Evolutionary conservation across 2,329 filamentous ascomycete species (phyloP), one percentile per base, ranked within the genome.

Genomic region (Colletotrichum australisinense): DNA sequence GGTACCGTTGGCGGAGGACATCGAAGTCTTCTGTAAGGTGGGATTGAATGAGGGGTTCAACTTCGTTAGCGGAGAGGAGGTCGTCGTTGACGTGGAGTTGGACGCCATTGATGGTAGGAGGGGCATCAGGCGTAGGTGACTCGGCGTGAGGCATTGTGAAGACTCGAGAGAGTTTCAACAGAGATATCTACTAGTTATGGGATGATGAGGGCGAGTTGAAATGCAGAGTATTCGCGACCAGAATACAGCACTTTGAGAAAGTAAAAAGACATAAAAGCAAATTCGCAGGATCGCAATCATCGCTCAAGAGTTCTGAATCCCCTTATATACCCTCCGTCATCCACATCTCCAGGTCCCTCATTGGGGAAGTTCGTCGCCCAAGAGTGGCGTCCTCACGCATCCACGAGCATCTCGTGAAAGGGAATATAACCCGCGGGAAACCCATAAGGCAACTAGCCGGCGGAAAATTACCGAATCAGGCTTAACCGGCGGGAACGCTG

Each of bases 31-130:
- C 71, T 35, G 80, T 77, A 1, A 84, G 83, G 8, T 82, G 80
- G 0, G 87, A 88, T 19, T 82, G 80, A 9, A 78, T 82, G 28
- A 90, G 78, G 24, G 80, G 78, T 0, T 80, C 80, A 2, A 86
- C 82, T 71, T 88, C 85, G 7, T 81, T 79, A 5, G 85, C 81
- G n/a, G 79, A 79, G 11, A 90, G 82, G 6, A 83, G 83, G 0
- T 78, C 79, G 42, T 81, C 80, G 35, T 79, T 82, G 63, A 81
- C 80, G 55, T 76, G 75, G 12, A 79, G 72, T 7, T 78, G 57
- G 22, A 73, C 70, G 22, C 70, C 66, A 26, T 58, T 30, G 56
- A 73, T 69, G 0, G 70, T 73, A 14, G 68, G 55, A 49, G 63
- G 63, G 3, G 63, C 11, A 6, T 30, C 19, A n/a, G 42, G 12